Evolutionary conservation across 2,329 filamentous ascomycete genomes (phyloP).

Genomic region (Colletotrichum godetiae): DNA sequence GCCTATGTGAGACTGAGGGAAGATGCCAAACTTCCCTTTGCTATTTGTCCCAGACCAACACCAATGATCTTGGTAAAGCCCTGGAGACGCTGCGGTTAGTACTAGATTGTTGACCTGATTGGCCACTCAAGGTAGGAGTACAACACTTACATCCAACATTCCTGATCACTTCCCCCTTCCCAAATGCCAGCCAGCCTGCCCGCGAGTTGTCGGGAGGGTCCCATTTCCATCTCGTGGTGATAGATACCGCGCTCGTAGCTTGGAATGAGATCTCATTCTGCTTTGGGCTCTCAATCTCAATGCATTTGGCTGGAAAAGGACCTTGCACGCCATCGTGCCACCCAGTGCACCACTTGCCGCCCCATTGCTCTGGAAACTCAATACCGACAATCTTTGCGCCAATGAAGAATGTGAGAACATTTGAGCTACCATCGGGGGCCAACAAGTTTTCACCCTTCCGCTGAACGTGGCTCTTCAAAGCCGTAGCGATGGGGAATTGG

Average conservation of each 20-base stretch:
- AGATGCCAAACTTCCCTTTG: conserved; percentile 52
- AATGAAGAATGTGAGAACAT: conserved; percentile 52
- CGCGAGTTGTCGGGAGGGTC: conserved; percentile 32
- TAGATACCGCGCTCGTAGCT: conserved; percentile 22
- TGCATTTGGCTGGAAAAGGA: conserved; percentile 42
- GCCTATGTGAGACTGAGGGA: conserved; percentile 52
- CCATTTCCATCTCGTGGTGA: conserved; percentile 47
- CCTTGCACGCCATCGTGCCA: conserved; percentile 47
- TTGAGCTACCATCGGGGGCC: conserved; percentile 46
- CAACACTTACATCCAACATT: conserved; percentile 52
- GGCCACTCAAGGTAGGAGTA: too few species aligned
- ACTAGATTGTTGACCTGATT: background rate
- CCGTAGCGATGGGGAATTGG: conserved; percentile 48
- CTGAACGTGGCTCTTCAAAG: conserved; percentile 48
- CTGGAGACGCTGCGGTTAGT: conserved; percentile 30
- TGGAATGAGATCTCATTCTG: conserved; percentile 34
- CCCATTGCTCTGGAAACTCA: conserved; percentile 48
- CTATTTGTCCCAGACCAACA: conserved; percentile 54
- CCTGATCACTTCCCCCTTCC: conserved; percentile 61
- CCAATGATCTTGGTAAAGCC: conserved; percentile 50
- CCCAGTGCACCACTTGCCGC: conserved; percentile 48
- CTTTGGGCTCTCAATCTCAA: conserved; percentile 42
- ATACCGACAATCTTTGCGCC: conserved; percentile 46
- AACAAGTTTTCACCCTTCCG: conserved; percentile 46
- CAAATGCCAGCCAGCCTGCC: conserved; percentile 44